Evolutionary conservation across 225 moss, liverwort and hornwort species (phyloP).

Genomic region (Pseudoscleropodium purum): DNA sequence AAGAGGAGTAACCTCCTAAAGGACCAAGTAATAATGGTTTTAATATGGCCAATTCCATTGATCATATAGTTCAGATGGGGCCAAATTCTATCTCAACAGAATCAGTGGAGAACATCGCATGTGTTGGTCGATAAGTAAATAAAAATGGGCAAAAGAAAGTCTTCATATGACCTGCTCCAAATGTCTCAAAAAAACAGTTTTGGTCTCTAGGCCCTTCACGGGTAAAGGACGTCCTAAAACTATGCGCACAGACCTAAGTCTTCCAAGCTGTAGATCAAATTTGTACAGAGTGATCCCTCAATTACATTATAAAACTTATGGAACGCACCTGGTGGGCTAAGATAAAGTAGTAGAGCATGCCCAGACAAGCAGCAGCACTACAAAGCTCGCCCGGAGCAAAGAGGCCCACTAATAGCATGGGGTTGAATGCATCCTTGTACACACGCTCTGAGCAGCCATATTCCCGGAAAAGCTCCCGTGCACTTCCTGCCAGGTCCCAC

Average conservation of each 20-base stretch:
- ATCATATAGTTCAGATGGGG: background rate
- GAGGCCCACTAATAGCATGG: slow-evolving; percentile 91
- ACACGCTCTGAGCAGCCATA: slow-evolving; percentile 92
- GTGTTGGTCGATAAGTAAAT: background rate
- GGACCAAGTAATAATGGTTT: background rate
- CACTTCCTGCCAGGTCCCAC: slow-evolving; percentile 54
- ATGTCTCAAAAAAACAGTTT: background rate
- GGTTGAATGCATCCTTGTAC: slow-evolving; percentile 92
- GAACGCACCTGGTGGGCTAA: slow-evolving; percentile 85
- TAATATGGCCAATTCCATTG: background rate
- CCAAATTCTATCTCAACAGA: background rate
- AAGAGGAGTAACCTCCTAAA: background rate
- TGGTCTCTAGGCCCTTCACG: background rate
- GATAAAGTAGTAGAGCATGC: slow-evolving; percentile 98
- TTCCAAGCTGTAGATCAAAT: background rate
- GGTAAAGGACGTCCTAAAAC: background rate
- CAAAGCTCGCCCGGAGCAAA: slow-evolving; percentile 95
- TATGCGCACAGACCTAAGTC: background rate
- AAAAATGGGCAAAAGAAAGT: background rate
- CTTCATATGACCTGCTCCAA: too few species aligned
- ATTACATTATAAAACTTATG: background rate
- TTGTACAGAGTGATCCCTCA: background rate
- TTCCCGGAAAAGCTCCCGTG: slow-evolving; percentile 91
- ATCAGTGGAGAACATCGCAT: background rate
- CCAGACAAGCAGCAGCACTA: slow-evolving; percentile 87